Conservation (phyloP, 495 filamentous ascomycete species). For the Hypoxylon cercidicola region DNA sequence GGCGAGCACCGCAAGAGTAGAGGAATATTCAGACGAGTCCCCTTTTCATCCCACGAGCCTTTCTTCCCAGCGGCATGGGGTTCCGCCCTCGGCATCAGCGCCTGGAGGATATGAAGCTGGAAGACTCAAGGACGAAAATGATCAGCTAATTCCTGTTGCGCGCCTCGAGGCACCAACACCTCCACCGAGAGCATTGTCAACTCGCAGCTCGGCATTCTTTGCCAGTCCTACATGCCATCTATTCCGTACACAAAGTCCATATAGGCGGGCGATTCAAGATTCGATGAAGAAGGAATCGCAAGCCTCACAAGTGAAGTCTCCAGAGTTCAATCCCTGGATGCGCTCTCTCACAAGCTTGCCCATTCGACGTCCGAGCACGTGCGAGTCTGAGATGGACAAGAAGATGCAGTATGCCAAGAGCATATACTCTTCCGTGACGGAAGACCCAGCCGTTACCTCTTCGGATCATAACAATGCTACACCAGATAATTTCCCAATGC, state of each 20-base stretch:
- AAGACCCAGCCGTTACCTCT: constrained; percentile 11
- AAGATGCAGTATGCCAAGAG: constrained; percentile 53
- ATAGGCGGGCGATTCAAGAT: constrained; percentile 60
- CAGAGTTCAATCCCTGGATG: constrained; percentile 63
- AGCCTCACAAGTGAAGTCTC: constrained; percentile 31
- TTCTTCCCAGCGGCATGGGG: not conserved
- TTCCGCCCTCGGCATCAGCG: constrained; percentile 10
- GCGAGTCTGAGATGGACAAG: constrained; percentile 46
- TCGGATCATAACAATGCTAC: constrained; percentile 12
- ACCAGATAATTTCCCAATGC: constrained; percentile 16
- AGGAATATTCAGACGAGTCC: constrained; percentile 1
- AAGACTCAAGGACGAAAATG: not conserved
- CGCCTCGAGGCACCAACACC: constrained; percentile 14
- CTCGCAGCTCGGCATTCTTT: constrained; percentile 53
- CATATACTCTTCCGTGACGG: constrained; percentile 53
- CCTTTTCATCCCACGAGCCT: constrained; percentile 1
- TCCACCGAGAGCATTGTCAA: constrained; percentile 27
- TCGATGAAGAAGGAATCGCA: constrained; percentile 49
- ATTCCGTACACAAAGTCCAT: constrained; percentile 66
- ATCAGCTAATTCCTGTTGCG: constrained; percentile 1
- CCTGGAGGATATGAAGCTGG: constrained; percentile 1
- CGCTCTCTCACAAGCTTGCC: constrained; percentile 48
- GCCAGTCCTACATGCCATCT: constrained; percentile 57
- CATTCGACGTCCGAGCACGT: constrained; percentile 42
- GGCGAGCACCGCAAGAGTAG: not conserved